Percentiles rank a stretch among this genome's conserved stretches.
Evolutionary conservation across 768 basidiomycete species (phyloP).

Genomic region (Hericium coralloides): DNA sequence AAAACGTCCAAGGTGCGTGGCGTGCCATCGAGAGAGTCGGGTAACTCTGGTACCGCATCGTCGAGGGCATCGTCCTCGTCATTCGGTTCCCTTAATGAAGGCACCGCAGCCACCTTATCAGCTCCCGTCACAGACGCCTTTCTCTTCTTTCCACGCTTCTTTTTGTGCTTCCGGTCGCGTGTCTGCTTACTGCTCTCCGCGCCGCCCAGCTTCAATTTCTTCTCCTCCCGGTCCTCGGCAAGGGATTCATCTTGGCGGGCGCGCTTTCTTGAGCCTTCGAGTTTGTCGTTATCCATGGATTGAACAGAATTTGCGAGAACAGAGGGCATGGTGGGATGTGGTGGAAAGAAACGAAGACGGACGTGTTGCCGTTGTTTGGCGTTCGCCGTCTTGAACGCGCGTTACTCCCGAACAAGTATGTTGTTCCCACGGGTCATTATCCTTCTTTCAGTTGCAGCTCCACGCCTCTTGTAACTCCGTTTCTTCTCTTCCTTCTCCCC

Average conservation of each 20-base stretch:
- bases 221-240: neutral
- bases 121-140: conserved; percentile 16
- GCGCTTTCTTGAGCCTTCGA: neutral
- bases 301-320: neutral
- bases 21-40: neutral
- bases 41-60: no score
- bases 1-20: neutral
- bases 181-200: neutral
- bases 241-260: neutral
- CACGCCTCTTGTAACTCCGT: no score
- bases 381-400: neutral
- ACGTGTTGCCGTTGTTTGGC: neutral
- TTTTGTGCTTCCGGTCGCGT: conserved; percentile 18
- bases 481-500: no score
- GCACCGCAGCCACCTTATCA: neutral
- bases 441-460: no score
- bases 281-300: neutral
- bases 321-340: neutral
- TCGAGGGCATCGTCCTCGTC: no score
- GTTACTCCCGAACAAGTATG: neutral
- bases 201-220: neutral
- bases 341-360: neutral
- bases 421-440: neutral
- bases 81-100: no score
- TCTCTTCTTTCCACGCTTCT: conserved; percentile 18